Evolutionary conservation across 805 yeast genomes (phyloP), one percentile per base, ranked within the genome.

Genomic region (Monosporozyma solicola): DNA sequence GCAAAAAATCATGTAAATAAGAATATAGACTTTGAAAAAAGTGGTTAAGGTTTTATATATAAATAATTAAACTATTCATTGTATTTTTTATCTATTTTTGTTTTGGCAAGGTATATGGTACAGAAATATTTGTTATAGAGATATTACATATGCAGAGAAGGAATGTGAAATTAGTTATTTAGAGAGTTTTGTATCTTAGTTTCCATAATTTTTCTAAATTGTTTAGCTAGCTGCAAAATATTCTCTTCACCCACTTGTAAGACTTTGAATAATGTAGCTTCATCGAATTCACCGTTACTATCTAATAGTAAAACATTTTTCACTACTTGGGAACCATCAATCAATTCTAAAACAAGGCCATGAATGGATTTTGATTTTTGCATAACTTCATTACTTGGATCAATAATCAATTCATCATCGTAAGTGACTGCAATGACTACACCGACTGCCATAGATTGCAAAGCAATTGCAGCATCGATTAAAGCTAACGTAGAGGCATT

Each of bases 401-500:
- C 70, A 2, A 71, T 49, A 10, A 73, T 59, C 4, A 76, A 50
- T 25, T 68, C 66, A 1, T 60, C 59, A 33, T 66, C 61, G 25
- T 55, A 56, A 3, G 61, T 49, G 3, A 77, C 61, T 8, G 77
- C 74, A n/a, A 82, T 65, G 4, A 82, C 71, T 0, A 78, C 70
- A 16, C 90, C 80, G 0, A 80, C 76, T 60, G 84, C 83, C 0
- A 90, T 78, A n/a, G 77, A 69, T 48, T 74, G 72, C 51, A 92
- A 67, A 0, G 89, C 84, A 20, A 91, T 75, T 47, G 87, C 89
- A 6, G 96, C 85, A 66, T 90, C 92, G 1, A 90, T 66, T 46
- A 92, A 74, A 0, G 97, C 95, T 57, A 87, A 69, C 57, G 75
- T 82, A 1, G 83, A 71, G 2, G 89, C 83, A 66, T 94, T 92